These are phyloP conservation scores for Detonula confervacea DNA, from an alignment of 352 stramenopile genomes.

Conservation along the genomic window DNA sequence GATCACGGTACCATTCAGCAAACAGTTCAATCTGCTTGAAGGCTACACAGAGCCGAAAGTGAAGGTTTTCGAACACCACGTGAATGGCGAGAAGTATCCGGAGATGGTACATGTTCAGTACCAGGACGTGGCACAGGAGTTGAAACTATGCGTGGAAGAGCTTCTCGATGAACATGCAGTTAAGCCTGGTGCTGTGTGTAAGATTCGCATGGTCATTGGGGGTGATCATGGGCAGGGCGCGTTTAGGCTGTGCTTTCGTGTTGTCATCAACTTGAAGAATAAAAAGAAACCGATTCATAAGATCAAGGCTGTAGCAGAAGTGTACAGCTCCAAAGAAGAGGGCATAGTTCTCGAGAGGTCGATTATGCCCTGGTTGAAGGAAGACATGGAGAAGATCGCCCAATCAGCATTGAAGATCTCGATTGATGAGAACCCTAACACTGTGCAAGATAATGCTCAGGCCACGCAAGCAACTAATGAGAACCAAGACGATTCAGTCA, in stretches of 20 bases:
- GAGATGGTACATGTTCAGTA: constrained; percentile 29
- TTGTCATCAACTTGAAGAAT: not conserved
- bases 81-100: constrained; percentile 14
- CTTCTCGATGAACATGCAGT: constrained; percentile 6
- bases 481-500: not conserved
- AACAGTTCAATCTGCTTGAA: not conserved
- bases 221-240: constrained; percentile 20
- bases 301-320: not conserved
- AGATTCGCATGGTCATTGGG: constrained; percentile 6
- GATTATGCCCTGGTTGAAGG: constrained; percentile 7
- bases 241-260: constrained; percentile 7
- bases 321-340: constrained; percentile 18
- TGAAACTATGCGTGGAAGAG: not conserved
- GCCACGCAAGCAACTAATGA: not conserved
- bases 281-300: not conserved
- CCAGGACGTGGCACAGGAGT: constrained; percentile 11
- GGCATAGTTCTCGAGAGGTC: constrained; percentile 7
- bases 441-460: too few relatives aligned
- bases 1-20: constrained; percentile 16
- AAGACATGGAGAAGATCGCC: constrained; percentile 2
- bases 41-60: constrained; percentile 8
- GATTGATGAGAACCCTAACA: too few relatives aligned
- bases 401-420: not conserved
- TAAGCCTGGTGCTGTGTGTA: not conserved
- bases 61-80: constrained; percentile 18